Base-by-base conservation (phyloP, 2,329 filamentous ascomycete genomes). In the Beauveria australis region DNA sequence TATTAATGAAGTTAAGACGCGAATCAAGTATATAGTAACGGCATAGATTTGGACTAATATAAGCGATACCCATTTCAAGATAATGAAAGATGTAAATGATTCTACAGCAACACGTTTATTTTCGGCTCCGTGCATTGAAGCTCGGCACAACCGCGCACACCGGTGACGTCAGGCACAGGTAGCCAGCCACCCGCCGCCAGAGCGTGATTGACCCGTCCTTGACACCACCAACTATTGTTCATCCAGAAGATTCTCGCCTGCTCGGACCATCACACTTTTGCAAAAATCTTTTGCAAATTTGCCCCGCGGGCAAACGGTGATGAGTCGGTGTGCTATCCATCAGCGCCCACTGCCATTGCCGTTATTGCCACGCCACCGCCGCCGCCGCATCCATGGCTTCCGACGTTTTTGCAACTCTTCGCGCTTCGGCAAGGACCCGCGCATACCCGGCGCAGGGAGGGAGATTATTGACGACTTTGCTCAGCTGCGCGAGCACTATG, bases 381-480 rank as follows among this genome's bases (percentile, higher is more conserved):
- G 8, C 24, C 24, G 16, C 26, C 26, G 12, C 26, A 46, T 33
- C 53, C 54, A 49, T 19, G 44, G 30, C 53, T 30, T 12, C 44
- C 56, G 26, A 19, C 2, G 12, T 2, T 59, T 59, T 37, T 44
- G 41, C 33, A 46, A 47, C 5, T 52, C 43, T 37, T 57, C 65
- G 33, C 51, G 58, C 3, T 65, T 64, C 22, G 63, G 67, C 30
- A 62, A 67, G 18, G 77, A 79, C 63, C 74, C 77, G 8, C 71
- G 77, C 48, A 65, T 79, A 28, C 69, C 68, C 10, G 72, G 75
- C n/a, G 61, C 78, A 5, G 77, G 74, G 0, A 72, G 70, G 53
- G 64, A 74, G 62, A 79, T 81, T 54, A 70, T 71, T 43, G 74
- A 81, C 59, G 79, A 81, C 24, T 81, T 77, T 67, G 78, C 79